Base-by-base conservation (phyloP, 2,329 filamentous ascomycete species). In the Pseudofabraea citricarpa region DNA sequence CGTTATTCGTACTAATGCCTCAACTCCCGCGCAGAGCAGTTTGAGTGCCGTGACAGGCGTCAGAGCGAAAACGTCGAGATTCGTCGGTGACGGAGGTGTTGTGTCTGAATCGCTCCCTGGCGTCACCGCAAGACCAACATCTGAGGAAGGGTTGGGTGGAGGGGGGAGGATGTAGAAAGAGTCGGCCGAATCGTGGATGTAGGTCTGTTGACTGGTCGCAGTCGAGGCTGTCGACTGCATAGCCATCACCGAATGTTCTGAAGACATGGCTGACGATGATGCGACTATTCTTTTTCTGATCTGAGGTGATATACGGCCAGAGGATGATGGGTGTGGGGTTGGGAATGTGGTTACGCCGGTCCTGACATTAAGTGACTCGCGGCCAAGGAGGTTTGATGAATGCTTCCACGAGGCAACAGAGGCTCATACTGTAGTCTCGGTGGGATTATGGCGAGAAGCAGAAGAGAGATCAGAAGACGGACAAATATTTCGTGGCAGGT, bases 31-130 rank as follows among this genome's bases (percentile, higher is more conserved):
- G 53, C 83, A 83, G n/a, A 97, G 75, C 50, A 95, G 71, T 58
- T 84, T 86, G 58, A 97, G 75, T 5, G 90, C 90, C 2, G 81
- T 81, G 40, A 83, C 72, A 3, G 89, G 81, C 1, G 81, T 70
- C 47, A 96, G 74, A 40, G 77, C 77, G 66, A 86, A 87, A 49
- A 95, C 75, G 61, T 90, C 83, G 64, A 86, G 74, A 46, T 51
- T 66, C 58, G 52, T 67, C 50, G 50, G 61, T 50, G 46, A 59
- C 46, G 56, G 56, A 53, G 49, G 61, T 51, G 36, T 53, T 45
- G 56, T 53, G 44, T 53, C 43, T 32, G 56, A 48, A 33, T 56
- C 53, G 45, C 57, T 44, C 12, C 31, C 29, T 8, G 47, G 18
- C 10, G 51, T 48, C 13, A 56, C 50, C 6, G 52, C 36, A 6